These are phyloP conservation scores for Polychytrium aggregatum DNA, from an alignment of 192 early-diverging fungal species.

Conservation along the genomic window DNA sequence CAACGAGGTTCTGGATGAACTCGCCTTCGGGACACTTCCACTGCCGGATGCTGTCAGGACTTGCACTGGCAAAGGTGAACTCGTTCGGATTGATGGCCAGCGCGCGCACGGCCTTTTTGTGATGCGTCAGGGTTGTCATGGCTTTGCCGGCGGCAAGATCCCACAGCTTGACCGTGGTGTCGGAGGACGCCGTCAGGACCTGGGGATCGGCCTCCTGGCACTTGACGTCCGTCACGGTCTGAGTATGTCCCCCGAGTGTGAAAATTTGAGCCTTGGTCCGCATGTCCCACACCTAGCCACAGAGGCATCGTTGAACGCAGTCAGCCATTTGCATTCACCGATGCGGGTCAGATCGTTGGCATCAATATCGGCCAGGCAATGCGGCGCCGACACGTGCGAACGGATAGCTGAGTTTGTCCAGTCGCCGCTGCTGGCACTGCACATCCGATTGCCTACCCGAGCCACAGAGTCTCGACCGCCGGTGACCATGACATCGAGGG, in stretches of 20 bases:
- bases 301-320: background rate
- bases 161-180: slow-evolving; percentile 90
- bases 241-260: slow-evolving; percentile 75
- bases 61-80: slow-evolving; percentile 77
- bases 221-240: slow-evolving; percentile 76
- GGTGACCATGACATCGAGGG: slow-evolving; percentile 87
- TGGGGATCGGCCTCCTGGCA: slow-evolving; percentile 95
- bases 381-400: too few species aligned
- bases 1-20: slow-evolving; percentile 91
- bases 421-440: too few species aligned
- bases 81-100: slow-evolving; percentile 86
- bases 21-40: slow-evolving; percentile 93
- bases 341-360: slow-evolving; percentile 1
- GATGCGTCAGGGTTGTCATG: slow-evolving; percentile 87
- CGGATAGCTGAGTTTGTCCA: too few species aligned
- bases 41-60: slow-evolving; percentile 88
- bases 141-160: slow-evolving; percentile 95
- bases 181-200: slow-evolving; percentile 87
- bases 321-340: too few species aligned
- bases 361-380: background rate
- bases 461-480: slow-evolving; percentile 90
- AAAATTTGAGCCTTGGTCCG: slow-evolving; percentile 88
- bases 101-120: slow-evolving; percentile 93
- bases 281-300: slow-evolving; percentile 97
- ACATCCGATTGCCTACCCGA: slow-evolving; percentile 62